Percentiles rank a stretch among this genome's conserved stretches.
Conservation (phyloP, 192 early-diverging fungal species). For the Gryganskiella cystojenkinii region DNA sequence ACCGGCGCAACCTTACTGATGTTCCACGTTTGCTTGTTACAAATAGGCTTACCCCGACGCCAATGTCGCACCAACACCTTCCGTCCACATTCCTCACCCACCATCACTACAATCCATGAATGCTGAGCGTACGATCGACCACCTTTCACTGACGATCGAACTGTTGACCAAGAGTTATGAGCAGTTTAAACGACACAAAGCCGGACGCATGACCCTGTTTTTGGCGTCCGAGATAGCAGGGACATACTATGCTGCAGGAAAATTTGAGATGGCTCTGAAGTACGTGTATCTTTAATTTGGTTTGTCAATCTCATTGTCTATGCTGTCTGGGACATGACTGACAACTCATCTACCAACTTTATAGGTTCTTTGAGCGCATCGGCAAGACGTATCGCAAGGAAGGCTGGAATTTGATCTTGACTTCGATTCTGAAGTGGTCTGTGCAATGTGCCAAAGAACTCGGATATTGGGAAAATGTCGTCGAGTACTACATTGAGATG, state of each 20-base stretch:
- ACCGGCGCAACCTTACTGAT: too few relatives aligned
- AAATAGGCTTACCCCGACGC: constrained; percentile 31
- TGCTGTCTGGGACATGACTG: not conserved
- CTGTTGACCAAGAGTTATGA: constrained; percentile 94
- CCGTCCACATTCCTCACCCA: constrained; percentile 44
- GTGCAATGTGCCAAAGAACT: constrained; percentile 78
- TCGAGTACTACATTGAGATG: constrained; percentile 81
- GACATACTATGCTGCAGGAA: constrained; percentile 79
- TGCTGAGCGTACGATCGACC: constrained; percentile 69
- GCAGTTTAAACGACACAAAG: constrained; percentile 80
- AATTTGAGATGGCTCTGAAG: constrained; percentile 87
- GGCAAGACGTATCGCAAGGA: constrained; percentile 92
- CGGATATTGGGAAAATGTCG: constrained; percentile 65
- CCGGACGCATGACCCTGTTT: constrained; percentile 83
- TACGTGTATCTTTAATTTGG: constrained; percentile 7
- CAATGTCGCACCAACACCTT: constrained; percentile 17
- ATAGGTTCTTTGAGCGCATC: constrained; percentile 88
- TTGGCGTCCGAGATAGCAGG: constrained; percentile 90
- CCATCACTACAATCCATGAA: constrained; percentile 49
- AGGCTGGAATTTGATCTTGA: constrained; percentile 77
- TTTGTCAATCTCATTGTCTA: not conserved
- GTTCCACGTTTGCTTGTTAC: not conserved
- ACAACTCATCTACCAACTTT: not conserved
- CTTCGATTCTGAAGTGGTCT: constrained; percentile 72
- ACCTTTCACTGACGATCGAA: constrained; percentile 78